These are phyloP conservation scores for Zanthoxylum bungeanum DNA, from an alignment of 345 rosid species.

Conservation along the genomic window DNA sequence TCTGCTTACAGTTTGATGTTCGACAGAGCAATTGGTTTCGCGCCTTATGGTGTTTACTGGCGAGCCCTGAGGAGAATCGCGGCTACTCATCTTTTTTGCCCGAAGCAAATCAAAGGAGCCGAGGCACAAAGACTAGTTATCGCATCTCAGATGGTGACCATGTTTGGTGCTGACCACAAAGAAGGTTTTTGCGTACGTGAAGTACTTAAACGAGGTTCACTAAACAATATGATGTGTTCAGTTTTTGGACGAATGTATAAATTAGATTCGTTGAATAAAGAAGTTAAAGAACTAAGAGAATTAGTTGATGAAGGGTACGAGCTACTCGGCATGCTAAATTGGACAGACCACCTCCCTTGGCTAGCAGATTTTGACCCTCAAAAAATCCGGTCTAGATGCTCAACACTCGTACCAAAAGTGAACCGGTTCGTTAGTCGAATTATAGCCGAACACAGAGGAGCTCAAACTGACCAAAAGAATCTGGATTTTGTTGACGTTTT, in stretches of 20 bases:
- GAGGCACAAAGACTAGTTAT: slow-evolving; percentile 43
- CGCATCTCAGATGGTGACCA: slow-evolving; percentile 48
- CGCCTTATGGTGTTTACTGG: slow-evolving; percentile 78
- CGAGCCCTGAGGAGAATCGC: slow-evolving; percentile 63
- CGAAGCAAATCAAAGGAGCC: slow-evolving; percentile 50
- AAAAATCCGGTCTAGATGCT: slow-evolving; percentile 63
- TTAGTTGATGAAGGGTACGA: slow-evolving; percentile 74
- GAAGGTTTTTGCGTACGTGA: slow-evolving; percentile 43
- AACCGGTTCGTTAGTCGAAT: slow-evolving; percentile 60
- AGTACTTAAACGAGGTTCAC: slow-evolving; percentile 57
- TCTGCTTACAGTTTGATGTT: slow-evolving; percentile 75
- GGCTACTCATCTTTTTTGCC: slow-evolving; percentile 55
- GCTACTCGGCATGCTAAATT: slow-evolving; percentile 54
- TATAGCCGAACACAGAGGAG: slow-evolving; percentile 44
- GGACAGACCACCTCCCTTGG: slow-evolving; percentile 78
- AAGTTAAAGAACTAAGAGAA: slow-evolving; percentile 37
- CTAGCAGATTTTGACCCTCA: slow-evolving; percentile 61
- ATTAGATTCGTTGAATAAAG: slow-evolving; percentile 31
- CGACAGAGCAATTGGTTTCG: slow-evolving; percentile 75
- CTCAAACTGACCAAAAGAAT: slow-evolving; percentile 21
- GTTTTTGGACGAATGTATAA: slow-evolving; percentile 59
- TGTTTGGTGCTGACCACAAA: slow-evolving; percentile 16
- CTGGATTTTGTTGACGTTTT: slow-evolving; percentile 70
- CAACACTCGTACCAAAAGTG: slow-evolving; percentile 59
- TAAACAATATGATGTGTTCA: slow-evolving; percentile 76